phyloP scores from a whole-genome alignment of 78 protist species.

The Cyanophora paradoxa region DNA sequence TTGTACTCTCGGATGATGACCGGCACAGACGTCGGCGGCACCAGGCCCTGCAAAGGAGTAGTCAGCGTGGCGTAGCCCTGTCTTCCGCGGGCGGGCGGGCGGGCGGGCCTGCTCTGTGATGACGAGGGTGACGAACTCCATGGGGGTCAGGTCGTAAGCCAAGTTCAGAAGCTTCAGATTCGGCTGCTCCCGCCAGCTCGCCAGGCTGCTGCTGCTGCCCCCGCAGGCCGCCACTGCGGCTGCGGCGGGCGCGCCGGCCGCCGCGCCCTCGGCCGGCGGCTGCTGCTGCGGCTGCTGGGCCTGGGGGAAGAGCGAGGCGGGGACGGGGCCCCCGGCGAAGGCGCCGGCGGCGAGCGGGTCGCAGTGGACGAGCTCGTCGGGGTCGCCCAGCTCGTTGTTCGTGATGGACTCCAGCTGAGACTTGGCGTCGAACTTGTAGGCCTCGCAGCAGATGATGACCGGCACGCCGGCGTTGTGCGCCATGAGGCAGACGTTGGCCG shows the following conservation, averaged over 20 bases:
- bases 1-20: conserved; percentile 85
- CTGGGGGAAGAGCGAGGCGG: neutral
- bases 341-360: neutral
- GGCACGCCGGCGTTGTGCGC: conserved; percentile 73
- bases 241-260: too few species aligned
- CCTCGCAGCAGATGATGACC: conserved; percentile 89
- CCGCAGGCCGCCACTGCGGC: too few species aligned
- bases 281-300: neutral
- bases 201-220: too few species aligned
- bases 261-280: too few species aligned
- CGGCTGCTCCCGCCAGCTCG: neutral
- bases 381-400: conserved; percentile 75
- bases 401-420: conserved; percentile 83
- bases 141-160: conserved; percentile 90
- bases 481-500: conserved; percentile 78
- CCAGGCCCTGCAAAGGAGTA: conserved; percentile 20
- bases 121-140: conserved; percentile 73
- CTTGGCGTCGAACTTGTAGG: conserved; percentile 87
- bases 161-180: conserved; percentile 75
- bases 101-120: too few species aligned
- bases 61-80: too few species aligned
- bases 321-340: neutral
- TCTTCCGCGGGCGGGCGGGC: too few species aligned
- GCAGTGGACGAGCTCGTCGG: conserved; percentile 30
- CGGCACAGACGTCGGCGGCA: conserved; percentile 92